phyloP scores from a whole-genome alignment of 495 filamentous ascomycete species.

The Penicillium atrosanguineum region DNA sequence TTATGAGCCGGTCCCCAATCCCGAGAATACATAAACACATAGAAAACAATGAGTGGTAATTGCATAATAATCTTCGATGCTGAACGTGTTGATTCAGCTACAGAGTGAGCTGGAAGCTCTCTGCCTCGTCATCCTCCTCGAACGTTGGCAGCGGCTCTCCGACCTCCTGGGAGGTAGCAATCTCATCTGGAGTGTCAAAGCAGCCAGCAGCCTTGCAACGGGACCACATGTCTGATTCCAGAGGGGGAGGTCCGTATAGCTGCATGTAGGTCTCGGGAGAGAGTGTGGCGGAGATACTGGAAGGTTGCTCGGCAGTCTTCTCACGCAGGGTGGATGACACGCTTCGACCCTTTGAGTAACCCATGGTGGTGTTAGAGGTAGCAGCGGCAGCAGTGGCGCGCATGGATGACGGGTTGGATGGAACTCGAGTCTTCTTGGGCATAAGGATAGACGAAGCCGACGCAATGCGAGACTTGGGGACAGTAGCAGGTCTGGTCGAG shows the following conservation, averaged over 20 bases:
- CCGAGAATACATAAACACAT: slow-evolving; percentile 11
- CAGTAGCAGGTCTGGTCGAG: slow-evolving; percentile 36
- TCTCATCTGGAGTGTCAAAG: slow-evolving; percentile 33
- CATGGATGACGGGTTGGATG: slow-evolving; percentile 52
- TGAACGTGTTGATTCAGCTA: slow-evolving; percentile 13
- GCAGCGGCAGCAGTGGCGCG: slow-evolving; percentile 58
- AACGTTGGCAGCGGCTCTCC: slow-evolving; percentile 32
- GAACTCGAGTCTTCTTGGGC: slow-evolving; percentile 29
- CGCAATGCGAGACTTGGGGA: slow-evolving; percentile 37
- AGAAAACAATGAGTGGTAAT: slow-evolving; percentile 1
- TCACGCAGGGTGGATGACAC: slow-evolving; percentile 51
- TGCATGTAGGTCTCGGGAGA: slow-evolving; percentile 45
- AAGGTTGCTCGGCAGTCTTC: slow-evolving; percentile 16
- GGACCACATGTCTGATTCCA: slow-evolving; percentile 44
- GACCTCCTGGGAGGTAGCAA: slow-evolving; percentile 11
- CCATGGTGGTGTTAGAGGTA: slow-evolving; percentile 74
- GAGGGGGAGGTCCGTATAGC: slow-evolving; percentile 39
- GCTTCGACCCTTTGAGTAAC: slow-evolving; percentile 73
- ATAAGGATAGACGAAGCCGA: slow-evolving; percentile 35
- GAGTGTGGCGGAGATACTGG: slow-evolving; percentile 25
- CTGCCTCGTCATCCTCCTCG: slow-evolving; percentile 42
- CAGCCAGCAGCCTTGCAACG: slow-evolving; percentile 37
- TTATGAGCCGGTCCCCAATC: neutral
- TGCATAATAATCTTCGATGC: neutral
- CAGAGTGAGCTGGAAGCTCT: slow-evolving; percentile 44